Evolutionary conservation across 139 green algal genomes (phyloP).

Genomic region (Chlorella ohadii): DNA sequence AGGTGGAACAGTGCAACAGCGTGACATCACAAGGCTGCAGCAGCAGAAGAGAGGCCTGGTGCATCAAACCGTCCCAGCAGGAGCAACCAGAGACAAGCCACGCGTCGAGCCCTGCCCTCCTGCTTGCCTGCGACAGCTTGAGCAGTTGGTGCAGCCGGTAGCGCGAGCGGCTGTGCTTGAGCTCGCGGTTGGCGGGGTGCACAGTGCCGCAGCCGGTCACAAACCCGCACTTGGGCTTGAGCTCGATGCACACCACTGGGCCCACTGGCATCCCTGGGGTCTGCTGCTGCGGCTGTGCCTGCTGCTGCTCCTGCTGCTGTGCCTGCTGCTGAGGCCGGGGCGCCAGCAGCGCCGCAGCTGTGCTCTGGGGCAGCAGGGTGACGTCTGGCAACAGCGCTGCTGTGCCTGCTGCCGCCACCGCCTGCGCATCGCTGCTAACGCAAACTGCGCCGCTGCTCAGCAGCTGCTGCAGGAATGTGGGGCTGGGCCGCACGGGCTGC

Average conservation of each 20-base stretch:
- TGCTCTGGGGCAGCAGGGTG: slow-evolving; percentile 16
- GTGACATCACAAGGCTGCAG: background rate
- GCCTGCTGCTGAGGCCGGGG: background rate
- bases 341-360: background rate
- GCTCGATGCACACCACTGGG: slow-evolving; percentile 62
- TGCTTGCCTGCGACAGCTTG: slow-evolving; percentile 66
- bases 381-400: slow-evolving; percentile 40
- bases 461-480: background rate
- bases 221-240: slow-evolving; percentile 82
- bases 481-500: background rate
- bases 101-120: no score
- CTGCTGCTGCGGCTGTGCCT: background rate
- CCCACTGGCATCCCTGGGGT: no score
- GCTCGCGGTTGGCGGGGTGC: background rate
- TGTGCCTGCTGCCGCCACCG: background rate
- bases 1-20: background rate
- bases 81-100: background rate
- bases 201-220: slow-evolving; percentile 35
- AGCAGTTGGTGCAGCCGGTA: slow-evolving; percentile 74
- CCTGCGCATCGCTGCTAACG: background rate
- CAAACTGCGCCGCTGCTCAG: background rate
- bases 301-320: background rate
- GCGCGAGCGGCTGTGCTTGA: slow-evolving; percentile 56
- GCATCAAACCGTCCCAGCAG: no score
- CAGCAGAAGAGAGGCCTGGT: background rate